These are phyloP conservation scores for Dryadomyces quercivorus DNA, from an alignment of 2,329 filamentous ascomycete genomes.

Conservation along the genomic window DNA sequence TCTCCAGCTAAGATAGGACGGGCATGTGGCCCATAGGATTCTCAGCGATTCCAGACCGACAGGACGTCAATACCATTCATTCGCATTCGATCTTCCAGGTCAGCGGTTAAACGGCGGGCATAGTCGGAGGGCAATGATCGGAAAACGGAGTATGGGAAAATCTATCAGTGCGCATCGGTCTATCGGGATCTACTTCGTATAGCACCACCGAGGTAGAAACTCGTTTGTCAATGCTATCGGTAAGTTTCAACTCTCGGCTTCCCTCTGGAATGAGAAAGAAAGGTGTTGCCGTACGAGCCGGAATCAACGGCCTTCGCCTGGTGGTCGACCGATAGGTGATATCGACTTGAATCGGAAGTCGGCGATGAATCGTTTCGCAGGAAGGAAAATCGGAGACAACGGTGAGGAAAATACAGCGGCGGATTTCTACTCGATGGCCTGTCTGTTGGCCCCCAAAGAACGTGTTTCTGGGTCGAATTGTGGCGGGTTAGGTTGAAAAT, in stretches of 20 bases:
- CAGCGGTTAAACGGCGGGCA: no score
- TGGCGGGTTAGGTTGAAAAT: not conserved
- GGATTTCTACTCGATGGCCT: not conserved
- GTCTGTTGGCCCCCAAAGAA: not conserved
- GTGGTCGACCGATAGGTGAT: not conserved
- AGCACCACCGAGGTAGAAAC: not conserved
- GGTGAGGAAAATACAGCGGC: not conserved
- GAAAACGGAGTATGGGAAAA: not conserved
- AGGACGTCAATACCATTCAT: not conserved
- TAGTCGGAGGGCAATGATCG: no score
- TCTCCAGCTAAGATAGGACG: not conserved
- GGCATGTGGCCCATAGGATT: not conserved
- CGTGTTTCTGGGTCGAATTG: not conserved
- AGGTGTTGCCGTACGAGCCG: not conserved
- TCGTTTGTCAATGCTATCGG: not conserved
- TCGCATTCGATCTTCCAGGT: no score
- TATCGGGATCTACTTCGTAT: not conserved
- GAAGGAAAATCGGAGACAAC: not conserved
- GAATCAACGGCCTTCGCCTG: not conserved
- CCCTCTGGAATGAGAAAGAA: not conserved
- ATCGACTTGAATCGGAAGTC: not conserved
- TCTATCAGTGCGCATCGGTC: not conserved
- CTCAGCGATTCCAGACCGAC: not conserved
- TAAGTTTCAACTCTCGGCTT: not conserved
- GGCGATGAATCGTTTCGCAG: not conserved